Conservation (phyloP, 768 basidiomycete species). For the Galerina sulciceps region DNA sequence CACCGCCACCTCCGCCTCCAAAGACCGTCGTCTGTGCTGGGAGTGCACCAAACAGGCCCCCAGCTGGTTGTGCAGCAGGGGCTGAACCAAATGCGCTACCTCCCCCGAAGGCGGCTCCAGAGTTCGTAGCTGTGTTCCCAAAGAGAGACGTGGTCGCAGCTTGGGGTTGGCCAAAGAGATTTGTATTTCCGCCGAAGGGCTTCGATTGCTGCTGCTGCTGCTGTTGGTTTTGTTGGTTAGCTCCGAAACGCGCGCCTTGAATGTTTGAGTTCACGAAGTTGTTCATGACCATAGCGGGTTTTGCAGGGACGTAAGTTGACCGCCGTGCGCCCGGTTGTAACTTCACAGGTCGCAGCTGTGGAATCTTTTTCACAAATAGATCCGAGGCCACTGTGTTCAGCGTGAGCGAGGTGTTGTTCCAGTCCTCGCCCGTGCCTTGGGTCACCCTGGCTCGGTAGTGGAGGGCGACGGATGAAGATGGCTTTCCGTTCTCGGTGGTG, state of each 20-base stretch:
- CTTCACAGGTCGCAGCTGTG: conserved; percentile 33
- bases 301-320: background rate
- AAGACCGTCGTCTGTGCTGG: too few relatives aligned
- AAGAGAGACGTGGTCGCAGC: background rate
- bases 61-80: too few relatives aligned
- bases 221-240: conserved; percentile 8
- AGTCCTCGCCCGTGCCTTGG: conserved; percentile 66
- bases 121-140: background rate
- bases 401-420: conserved; percentile 52
- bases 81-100: too few relatives aligned
- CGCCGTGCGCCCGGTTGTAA: conserved; percentile 22
- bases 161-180: background rate
- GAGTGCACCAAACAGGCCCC: too few relatives aligned
- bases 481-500: conserved; percentile 46
- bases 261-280: too few relatives aligned
- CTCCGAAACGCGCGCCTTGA: background rate
- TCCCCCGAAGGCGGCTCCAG: too few relatives aligned
- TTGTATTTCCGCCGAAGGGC: background rate
- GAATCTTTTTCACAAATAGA: conserved; percentile 36
- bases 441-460: conserved; percentile 58
- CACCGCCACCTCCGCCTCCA: too few relatives aligned
- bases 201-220: background rate
- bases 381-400: conserved; percentile 54
- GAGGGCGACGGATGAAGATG: conserved; percentile 46
- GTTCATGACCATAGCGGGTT: background rate